Base-by-base conservation (phyloP, 495 filamentous ascomycete species). In the Hypomontagnella submonticulosa region DNA sequence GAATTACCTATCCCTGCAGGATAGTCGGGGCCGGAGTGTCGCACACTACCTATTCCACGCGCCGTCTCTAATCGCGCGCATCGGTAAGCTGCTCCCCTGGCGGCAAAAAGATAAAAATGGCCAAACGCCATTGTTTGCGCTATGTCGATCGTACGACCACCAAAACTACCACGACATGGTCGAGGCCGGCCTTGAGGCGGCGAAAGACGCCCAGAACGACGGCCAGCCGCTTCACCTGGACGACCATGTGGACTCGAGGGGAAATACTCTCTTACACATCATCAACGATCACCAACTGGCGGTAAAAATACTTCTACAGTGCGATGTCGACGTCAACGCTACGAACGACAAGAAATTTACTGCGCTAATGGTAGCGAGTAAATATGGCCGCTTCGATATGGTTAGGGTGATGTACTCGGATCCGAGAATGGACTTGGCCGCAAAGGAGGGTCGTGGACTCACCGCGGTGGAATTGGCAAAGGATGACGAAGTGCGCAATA, bases 391-490 rank as follows among this genome's bases (percentile, higher is more conserved):
- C 43, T 89, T 96, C 13, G 95, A 97, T 63, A 90, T 93, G 83
- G 94, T 99, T 5, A 85, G 93, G 57, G 88, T 88, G 12, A 81
- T 99, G 10, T 97, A 97, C 71, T 83, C 86, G 46, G 96, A 98
- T 73, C 83, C 91, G 12, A 81, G 96, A 57, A 92, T 97, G 4
- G 96, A 99, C 73, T 77, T 92, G 1, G 85, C 88, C 33, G 87
- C 92, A 20, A 92, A 90, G 72, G 96, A 99, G 66, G 74, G 90
- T 10, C 87, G 96, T 51, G 96, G 96, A 1, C 80, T 99, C 70
- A 97, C 94, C 20, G 96, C 96, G 1, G 92, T 98, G 12, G 96
- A 99, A 74, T 80, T 99, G 43, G 96, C 96, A 10, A 99, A 99
- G 72, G 96, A 99, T 72, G 96, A 99, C 70, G 96, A 99, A 69